These are phyloP conservation scores for Breynia disticha DNA, from an alignment of 441 rosid species.

Conservation along the genomic window DNA sequence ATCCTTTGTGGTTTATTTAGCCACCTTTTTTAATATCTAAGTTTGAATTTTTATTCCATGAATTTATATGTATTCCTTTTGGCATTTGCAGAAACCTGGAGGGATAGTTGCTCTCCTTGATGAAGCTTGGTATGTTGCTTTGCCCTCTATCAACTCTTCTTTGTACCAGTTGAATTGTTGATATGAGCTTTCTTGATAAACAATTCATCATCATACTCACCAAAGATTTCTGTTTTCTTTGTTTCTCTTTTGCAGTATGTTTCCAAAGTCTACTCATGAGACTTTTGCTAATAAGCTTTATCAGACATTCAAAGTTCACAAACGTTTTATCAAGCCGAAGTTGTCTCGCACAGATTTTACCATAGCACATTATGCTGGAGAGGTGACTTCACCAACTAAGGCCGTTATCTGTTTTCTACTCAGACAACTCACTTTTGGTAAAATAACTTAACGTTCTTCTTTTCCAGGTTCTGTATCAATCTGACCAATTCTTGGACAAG, in stretches of 20 bases:
- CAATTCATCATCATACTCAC: too few species aligned
- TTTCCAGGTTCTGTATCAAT: slow-evolving; percentile 81
- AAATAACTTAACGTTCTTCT: slow-evolving; percentile 3
- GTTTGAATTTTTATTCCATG: background rate
- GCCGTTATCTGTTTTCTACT: background rate
- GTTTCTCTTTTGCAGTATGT: slow-evolving; percentile 67
- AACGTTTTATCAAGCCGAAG: slow-evolving; percentile 93
- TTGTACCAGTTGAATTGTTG: background rate
- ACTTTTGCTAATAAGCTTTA: slow-evolving; percentile 91
- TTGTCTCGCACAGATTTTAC: slow-evolving; percentile 91
- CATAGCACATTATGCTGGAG: slow-evolving; percentile 94
- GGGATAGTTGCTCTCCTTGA: slow-evolving; percentile 6
- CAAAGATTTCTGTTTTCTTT: too few species aligned
- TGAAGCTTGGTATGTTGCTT: too few species aligned
- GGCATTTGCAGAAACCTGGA: slow-evolving; percentile 5
- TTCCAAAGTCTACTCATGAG: slow-evolving; percentile 98
- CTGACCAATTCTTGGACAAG: slow-evolving; percentile 93
- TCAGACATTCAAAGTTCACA: slow-evolving; percentile 82
- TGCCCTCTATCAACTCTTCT: background rate
- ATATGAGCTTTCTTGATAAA: slow-evolving; percentile 7
- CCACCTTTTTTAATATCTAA: background rate
- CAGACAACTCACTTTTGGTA: slow-evolving; percentile 2
- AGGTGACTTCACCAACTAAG: slow-evolving; percentile 32
- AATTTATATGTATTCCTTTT: background rate
- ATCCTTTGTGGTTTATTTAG: background rate